Conservation (phyloP, 2,329 filamentous ascomycete species). For the Boeremia lycopersici region DNA sequence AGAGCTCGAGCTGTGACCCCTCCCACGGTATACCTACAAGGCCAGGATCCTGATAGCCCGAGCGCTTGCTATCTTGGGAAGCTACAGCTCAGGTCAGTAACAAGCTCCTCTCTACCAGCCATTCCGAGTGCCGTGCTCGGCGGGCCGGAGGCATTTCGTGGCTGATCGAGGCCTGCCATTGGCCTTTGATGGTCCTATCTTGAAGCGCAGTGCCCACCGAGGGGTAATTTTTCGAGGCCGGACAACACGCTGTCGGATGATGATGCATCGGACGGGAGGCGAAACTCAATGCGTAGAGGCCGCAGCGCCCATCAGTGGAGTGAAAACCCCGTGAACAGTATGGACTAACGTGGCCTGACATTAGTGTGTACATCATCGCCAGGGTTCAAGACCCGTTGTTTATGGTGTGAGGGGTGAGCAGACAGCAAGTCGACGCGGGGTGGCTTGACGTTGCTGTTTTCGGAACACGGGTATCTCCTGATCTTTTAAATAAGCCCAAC, state of each 20-base stretch:
- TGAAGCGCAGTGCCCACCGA: slow-evolving; percentile 26
- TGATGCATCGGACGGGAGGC: slow-evolving; percentile 40
- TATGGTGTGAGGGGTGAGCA: slow-evolving; percentile 35
- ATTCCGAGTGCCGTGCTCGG: slow-evolving; percentile 27
- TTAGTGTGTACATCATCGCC: slow-evolving; percentile 22
- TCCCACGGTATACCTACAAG: slow-evolving; percentile 8
- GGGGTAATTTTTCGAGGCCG: slow-evolving; percentile 26
- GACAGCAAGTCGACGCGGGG: slow-evolving; percentile 21
- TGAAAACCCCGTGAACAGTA: slow-evolving; percentile 12
- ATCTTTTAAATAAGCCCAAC: slow-evolving; percentile 21
- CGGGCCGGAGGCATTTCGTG: slow-evolving; percentile 24
- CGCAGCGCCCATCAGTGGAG: slow-evolving; percentile 14
- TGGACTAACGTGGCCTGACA: slow-evolving; percentile 23
- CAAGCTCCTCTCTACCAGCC: slow-evolving; percentile 30
- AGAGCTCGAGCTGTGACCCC: slow-evolving; percentile 19
- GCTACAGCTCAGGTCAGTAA: slow-evolving; percentile 18
- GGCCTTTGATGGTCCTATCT: slow-evolving; percentile 15
- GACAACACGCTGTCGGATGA: slow-evolving; percentile 37
- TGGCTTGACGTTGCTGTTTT: slow-evolving; percentile 27
- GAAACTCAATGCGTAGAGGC: slow-evolving; percentile 24
- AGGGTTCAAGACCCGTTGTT: slow-evolving; percentile 16
- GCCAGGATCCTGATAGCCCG: slow-evolving; percentile 18
- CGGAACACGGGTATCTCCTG: slow-evolving; percentile 29
- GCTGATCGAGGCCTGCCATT: slow-evolving; percentile 7
- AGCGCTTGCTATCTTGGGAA: slow-evolving; percentile 15